Evolutionary conservation across 78 protist species (phyloP).

Genomic region (Protostelium mycophagum): DNA sequence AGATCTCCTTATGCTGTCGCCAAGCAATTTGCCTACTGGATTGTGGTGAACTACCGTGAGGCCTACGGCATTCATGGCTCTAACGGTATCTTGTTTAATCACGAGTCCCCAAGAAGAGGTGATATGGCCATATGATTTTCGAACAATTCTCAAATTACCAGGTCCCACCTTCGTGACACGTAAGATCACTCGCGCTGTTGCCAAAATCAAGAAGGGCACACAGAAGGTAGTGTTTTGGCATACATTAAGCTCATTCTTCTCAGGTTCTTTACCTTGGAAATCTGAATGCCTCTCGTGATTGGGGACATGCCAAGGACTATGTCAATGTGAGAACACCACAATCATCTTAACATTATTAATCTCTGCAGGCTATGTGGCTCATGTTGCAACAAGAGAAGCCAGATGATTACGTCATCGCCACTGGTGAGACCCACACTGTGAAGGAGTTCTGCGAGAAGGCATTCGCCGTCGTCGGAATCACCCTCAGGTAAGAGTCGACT

Average conservation of each 20-base stretch:
- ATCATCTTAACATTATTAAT: neutral
- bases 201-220: conserved; percentile 50
- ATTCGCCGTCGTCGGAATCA: conserved; percentile 63
- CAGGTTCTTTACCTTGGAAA: conserved; percentile 75
- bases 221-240: conserved; percentile 8
- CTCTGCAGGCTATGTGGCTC: conserved; percentile 73
- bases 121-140: neutral
- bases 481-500: conserved; percentile 9
- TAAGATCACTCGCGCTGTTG: conserved; percentile 91
- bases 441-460: conserved; percentile 76
- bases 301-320: conserved; percentile 89
- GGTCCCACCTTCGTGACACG: conserved; percentile 93
- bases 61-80: conserved; percentile 81
- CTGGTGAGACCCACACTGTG: conserved; percentile 85
- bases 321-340: conserved; percentile 28
- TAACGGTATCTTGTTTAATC: conserved; percentile 95
- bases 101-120: conserved; percentile 79
- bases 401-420: conserved; percentile 86
- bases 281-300: conserved; percentile 84
- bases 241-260: neutral
- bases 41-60: conserved; percentile 90
- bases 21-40: conserved; percentile 93
- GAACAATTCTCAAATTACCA: conserved; percentile 21
- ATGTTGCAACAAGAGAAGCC: conserved; percentile 80
- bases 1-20: conserved; percentile 92